phyloP scores from a whole-genome alignment of 345 rosid species.

The Nephelium lappaceum region DNA sequence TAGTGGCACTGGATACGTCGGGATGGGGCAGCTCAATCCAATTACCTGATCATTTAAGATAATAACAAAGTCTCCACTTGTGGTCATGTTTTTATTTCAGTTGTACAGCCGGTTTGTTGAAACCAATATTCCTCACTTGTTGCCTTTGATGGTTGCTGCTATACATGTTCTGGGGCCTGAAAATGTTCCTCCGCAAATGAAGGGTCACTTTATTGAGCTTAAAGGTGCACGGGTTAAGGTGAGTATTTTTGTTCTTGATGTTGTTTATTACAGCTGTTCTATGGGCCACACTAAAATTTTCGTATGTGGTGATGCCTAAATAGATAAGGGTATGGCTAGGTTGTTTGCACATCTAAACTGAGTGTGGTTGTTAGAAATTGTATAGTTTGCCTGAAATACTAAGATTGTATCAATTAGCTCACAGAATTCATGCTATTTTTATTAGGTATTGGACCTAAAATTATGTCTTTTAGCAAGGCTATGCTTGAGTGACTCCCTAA shows the following conservation, averaged over 20 bases:
- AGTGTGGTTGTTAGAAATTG: neutral
- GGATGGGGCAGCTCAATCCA: slow-evolving; percentile 84
- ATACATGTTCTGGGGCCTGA: slow-evolving; percentile 97
- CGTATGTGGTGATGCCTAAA: neutral
- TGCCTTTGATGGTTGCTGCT: slow-evolving; percentile 97
- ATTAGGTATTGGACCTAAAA: neutral
- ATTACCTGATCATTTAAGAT: slow-evolving; percentile 94
- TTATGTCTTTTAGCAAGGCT: neutral
- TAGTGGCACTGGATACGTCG: slow-evolving; percentile 47
- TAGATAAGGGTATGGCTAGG: slow-evolving; percentile 2
- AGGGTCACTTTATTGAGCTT: slow-evolving; percentile 85
- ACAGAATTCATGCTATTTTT: neutral
- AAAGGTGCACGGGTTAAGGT: slow-evolving; percentile 99
- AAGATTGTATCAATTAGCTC: neutral
- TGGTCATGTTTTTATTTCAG: slow-evolving; percentile 98
- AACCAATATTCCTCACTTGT: slow-evolving; percentile 87
- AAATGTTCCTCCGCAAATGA: slow-evolving; percentile 83
- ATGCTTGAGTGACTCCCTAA: neutral
- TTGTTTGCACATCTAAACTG: slow-evolving; percentile 4
- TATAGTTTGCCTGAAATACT: neutral
- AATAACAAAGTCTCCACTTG: slow-evolving; percentile 97
- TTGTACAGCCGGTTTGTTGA: slow-evolving; percentile 89
- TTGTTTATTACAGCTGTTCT: neutral
- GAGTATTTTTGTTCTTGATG: slow-evolving; percentile 29
- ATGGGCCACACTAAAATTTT: too few relatives aligned